Base-by-base conservation (phyloP, 148 eudicot species). In the Limonium bicolor region DNA sequence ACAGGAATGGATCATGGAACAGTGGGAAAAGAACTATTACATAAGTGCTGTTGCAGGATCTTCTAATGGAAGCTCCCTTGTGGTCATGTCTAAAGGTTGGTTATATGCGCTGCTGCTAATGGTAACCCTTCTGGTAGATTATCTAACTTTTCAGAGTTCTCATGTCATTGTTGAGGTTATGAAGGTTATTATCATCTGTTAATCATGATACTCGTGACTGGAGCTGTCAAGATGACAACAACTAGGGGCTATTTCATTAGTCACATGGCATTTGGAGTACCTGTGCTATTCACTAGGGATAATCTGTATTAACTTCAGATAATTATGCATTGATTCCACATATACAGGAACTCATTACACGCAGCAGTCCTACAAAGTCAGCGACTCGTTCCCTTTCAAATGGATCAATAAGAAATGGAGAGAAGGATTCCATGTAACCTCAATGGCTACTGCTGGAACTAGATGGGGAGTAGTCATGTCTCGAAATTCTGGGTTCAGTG, bases 381-480 rank as follows among this genome's bases (percentile, higher is more conserved):
- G 95, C 46, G 95, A 85, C 14, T 78, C 88, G 8, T 84, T 84
- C 49, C 94, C 94, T 24, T 84, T 84, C 65, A 84, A 84, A 72
- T 84, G 95, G 95, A 85, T 85, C 38, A 85, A 77, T 54, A 85
- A 85, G 72, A 85, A 85, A 66, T 85, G 95, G 95, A 77, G 74
- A 61, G 95, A 85, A 67, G 95, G 95, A 27, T 85, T 80, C 37
- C 85, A 80, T 50, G 95, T 85, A 54, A 85, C 95, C 37, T 85
- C 95, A 53, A 80, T 85, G 95, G 90, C 90, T 36, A 85, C 90
- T 56, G 90, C 95, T 59, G 95, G 95, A 52, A 45, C 66, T 48
- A 72, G 95, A 60, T 85, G 95, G 95, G 95, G 80, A 59, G 77
- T 85, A 40, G 95, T 85, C 58, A 85, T 85, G 95, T 85, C 95